Base-by-base conservation (phyloP, 345 rosid genomes). In the Sisymbrium altissimum region DNA sequence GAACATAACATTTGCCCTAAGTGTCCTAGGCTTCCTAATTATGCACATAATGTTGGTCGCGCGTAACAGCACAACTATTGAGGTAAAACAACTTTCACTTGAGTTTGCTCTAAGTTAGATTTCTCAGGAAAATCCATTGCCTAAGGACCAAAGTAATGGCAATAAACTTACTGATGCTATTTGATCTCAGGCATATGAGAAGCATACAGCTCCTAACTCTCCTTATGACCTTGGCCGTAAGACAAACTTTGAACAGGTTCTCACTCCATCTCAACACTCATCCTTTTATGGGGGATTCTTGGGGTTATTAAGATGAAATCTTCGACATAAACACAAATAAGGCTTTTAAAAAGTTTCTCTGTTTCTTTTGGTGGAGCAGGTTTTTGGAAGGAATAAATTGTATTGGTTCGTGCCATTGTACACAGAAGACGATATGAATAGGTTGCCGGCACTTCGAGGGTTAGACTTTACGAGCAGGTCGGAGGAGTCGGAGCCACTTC, bases 11-110 rank as follows among this genome's bases (percentile, higher is more conserved):
- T 91, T 91, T 76, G 84, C 86, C 6, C 72, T 87, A 71, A 91
- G 97, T 81, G 76, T 91, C 25, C n/a, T 91, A 76, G 96, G 97
- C 76, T 91, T 91, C 79, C 77, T 91, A 65, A 85, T 89, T 50
- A 86, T 89, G 93, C 97, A 89, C 80, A 53, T 85, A 53, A 72
- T 89, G 9, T 58, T 91, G 64, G 89, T 87, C 40, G 62, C 70
- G 6, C 86, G 86, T 40, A 91, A 91, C 80, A 86, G 86, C 66
- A 83, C 97, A 52, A 91, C 93, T 65, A 89, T 91, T 81, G 97
- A 91, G 96, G 97, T 91, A 85, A 64, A 36, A 14, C 21, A 19
- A 65, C 64, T 68, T 50, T 25, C 60, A 38, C 53, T 46, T 64
- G 45, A 23, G 27, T 49, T 33, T 41, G 40, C 71, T 71, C 25